A percentile compares a stretch with the other conserved stretches of the same genome.
These are phyloP conservation scores for Aspergillus sojae DNA, from an alignment of 2,329 filamentous ascomycete genomes.

Conservation along the genomic window DNA sequence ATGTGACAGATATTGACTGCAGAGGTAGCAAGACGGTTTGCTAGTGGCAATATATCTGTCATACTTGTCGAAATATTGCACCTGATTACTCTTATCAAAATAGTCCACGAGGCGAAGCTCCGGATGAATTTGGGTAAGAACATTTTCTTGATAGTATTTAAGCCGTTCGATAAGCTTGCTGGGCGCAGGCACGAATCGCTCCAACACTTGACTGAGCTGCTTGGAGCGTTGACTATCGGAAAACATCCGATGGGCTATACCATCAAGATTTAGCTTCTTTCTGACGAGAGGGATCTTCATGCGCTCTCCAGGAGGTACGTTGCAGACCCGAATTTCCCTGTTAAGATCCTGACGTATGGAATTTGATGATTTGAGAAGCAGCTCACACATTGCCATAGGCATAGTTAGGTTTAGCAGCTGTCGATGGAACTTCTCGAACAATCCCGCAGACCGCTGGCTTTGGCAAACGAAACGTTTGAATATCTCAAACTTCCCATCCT, in stretches of 20 bases:
- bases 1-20: neutral
- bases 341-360: neutral
- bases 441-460: neutral
- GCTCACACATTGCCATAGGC: neutral
- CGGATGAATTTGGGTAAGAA: neutral
- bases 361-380: neutral
- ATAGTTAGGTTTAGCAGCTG: neutral
- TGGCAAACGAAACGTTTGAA: neutral
- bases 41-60: neutral
- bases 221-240: neutral
- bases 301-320: neutral
- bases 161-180: neutral
- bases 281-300: neutral
- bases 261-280: neutral
- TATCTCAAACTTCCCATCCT: neutral
- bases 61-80: neutral
- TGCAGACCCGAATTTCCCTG: neutral
- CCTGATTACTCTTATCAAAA: neutral
- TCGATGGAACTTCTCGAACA: neutral
- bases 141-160: neutral
- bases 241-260: neutral
- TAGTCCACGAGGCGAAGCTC: neutral
- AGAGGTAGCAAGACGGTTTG: neutral
- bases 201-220: neutral
- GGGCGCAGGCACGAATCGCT: neutral